A percentile compares a stretch with the other conserved stretches of the same genome.
Conservation (phyloP, 176 grass and related monocot species). For the Tillandsia leiboldiana region DNA sequence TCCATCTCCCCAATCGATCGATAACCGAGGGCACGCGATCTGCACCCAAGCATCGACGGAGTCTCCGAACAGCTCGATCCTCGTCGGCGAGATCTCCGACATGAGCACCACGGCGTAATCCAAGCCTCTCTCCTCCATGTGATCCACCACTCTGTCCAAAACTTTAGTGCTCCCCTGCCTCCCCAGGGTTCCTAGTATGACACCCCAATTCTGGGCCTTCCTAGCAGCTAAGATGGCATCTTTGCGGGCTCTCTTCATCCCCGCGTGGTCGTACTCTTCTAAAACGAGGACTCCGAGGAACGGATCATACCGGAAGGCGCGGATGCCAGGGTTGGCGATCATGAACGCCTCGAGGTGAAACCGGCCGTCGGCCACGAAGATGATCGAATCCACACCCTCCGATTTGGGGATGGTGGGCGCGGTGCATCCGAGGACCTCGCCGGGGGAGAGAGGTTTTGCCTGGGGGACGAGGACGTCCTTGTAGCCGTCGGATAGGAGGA, state of each 20-base stretch:
- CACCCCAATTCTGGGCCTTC: constrained; percentile 68
- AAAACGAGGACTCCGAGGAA: constrained; percentile 70
- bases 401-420: constrained; percentile 55
- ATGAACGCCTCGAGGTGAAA: constrained; percentile 97
- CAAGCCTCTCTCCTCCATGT: constrained; percentile 84
- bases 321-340: constrained; percentile 76
- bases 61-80: constrained; percentile 73
- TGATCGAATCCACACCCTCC: constrained; percentile 37
- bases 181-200: constrained; percentile 67
- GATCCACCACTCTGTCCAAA: constrained; percentile 65
- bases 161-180: constrained; percentile 70
- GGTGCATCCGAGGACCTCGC: constrained; percentile 84
- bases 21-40: constrained; percentile 81
- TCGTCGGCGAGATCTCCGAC: constrained; percentile 74
- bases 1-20: constrained; percentile 92
- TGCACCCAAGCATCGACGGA: constrained; percentile 88
- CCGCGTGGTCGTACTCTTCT: constrained; percentile 74
- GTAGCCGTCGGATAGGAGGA: constrained; percentile 45
- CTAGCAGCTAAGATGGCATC: constrained; percentile 55
- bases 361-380: constrained; percentile 74
- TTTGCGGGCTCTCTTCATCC: constrained; percentile 89
- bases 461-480: constrained; percentile 59
- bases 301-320: constrained; percentile 76
- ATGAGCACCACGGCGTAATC: constrained; percentile 75
- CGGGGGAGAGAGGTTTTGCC: constrained; percentile 72